Conservation (phyloP, 2,329 filamentous ascomycete genomes). For the Dothideomycetes sp. region DNA sequence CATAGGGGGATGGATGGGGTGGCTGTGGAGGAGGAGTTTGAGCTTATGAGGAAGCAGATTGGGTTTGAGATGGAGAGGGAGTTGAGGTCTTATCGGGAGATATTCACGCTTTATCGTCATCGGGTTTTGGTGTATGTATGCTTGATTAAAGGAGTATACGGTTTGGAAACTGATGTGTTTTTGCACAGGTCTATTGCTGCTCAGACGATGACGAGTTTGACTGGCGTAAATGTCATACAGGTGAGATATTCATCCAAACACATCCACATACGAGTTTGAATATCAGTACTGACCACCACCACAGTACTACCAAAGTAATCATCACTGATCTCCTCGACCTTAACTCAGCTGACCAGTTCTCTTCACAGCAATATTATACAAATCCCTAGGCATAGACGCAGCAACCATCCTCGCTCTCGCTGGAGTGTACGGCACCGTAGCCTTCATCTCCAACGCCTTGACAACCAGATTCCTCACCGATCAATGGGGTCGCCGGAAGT, state of each 20-base stretch:
- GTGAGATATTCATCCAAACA: too few relatives aligned
- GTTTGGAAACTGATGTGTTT: neutral
- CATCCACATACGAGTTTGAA: too few relatives aligned
- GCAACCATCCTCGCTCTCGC: conserved; percentile 43
- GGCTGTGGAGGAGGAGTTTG: conserved; percentile 40
- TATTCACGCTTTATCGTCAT: conserved; percentile 41
- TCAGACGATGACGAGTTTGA: conserved; percentile 47
- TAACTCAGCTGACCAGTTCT: neutral
- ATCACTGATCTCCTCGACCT: neutral
- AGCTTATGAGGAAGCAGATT: conserved; percentile 36
- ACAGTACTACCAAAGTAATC: conserved; percentile 9
- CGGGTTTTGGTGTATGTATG: conserved; percentile 34
- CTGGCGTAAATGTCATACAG: conserved; percentile 48
- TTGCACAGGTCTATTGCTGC: conserved; percentile 34
- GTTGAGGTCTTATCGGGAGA: conserved; percentile 40
- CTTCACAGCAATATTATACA: conserved; percentile 41
- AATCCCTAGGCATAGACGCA: conserved; percentile 40
- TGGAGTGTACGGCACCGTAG: conserved; percentile 43
- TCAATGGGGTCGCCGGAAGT: conserved; percentile 47
- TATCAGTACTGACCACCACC: neutral
- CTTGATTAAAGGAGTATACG: neutral
- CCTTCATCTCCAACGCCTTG: conserved; percentile 39
- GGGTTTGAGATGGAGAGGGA: conserved; percentile 48
- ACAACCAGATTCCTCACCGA: conserved; percentile 44
- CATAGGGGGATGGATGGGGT: conserved; percentile 34